A percentile compares a stretch with the other conserved stretches of the same genome.
Evolutionary conservation across 495 filamentous ascomycete genomes (phyloP).

Genomic region (Aspergillus bridgeri): DNA sequence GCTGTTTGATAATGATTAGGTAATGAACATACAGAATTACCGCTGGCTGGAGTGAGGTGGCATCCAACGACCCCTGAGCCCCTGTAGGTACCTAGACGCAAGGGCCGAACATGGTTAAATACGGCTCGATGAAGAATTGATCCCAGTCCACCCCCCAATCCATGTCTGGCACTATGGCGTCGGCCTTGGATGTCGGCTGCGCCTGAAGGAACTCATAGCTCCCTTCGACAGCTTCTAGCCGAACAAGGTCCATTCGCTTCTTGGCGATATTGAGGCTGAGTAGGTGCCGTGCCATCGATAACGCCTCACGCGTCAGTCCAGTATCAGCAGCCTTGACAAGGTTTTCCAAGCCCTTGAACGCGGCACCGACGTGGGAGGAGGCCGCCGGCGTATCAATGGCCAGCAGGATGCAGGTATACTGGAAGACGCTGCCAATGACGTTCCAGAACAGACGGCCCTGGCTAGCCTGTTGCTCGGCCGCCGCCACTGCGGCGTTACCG

Average conservation of each 20-base stretch:
- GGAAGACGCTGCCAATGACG: slow-evolving; percentile 33
- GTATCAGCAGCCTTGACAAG: slow-evolving; percentile 29
- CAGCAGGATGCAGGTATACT: slow-evolving; percentile 28
- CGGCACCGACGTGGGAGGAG: slow-evolving; percentile 20
- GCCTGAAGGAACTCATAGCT: slow-evolving; percentile 16
- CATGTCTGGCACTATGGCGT: slow-evolving; percentile 17
- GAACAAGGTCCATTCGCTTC: slow-evolving; percentile 28
- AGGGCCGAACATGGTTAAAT: slow-evolving; percentile 23
- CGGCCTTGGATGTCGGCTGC: slow-evolving; percentile 12
- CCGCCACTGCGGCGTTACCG: slow-evolving; percentile 24
- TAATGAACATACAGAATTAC: no score
- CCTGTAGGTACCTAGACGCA: slow-evolving; percentile 20
- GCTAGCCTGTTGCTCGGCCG: slow-evolving; percentile 23
- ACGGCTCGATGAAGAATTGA: slow-evolving; percentile 29
- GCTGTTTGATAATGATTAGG: no score
- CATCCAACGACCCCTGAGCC: slow-evolving; percentile 1
- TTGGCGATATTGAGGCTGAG: slow-evolving; percentile 26
- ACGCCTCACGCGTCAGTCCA: slow-evolving; percentile 26
- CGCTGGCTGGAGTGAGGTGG: not conserved
- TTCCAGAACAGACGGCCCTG: slow-evolving; percentile 33
- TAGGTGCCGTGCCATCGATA: slow-evolving; percentile 30
- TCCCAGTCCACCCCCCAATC: slow-evolving; percentile 27
- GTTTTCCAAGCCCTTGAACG: slow-evolving; percentile 27
- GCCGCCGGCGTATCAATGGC: slow-evolving; percentile 27
- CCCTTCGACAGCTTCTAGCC: slow-evolving; percentile 31